These are phyloP conservation scores for Phaeosphaeria sp. DNA, from an alignment of 2,329 filamentous ascomycete species.

Conservation along the genomic window DNA sequence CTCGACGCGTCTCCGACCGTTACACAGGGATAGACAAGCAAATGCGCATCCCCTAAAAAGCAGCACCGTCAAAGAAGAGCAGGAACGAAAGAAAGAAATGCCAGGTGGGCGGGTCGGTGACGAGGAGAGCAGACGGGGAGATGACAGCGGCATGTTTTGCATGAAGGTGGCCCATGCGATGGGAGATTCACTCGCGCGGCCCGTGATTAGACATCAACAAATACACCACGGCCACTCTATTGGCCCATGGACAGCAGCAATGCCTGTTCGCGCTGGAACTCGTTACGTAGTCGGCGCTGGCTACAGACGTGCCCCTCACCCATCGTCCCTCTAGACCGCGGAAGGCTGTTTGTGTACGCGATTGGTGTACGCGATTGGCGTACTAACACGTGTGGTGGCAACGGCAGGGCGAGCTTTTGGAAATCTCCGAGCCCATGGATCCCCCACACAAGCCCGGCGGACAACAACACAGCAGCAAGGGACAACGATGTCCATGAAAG, in stretches of 20 bases:
- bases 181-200: constrained; percentile 2
- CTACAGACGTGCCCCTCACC: constrained; percentile 26
- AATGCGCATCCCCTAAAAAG: constrained; percentile 39
- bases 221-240: constrained; percentile 17
- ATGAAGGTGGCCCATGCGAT: constrained; percentile 11
- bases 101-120: constrained; percentile 29
- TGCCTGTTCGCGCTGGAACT: constrained; percentile 17
- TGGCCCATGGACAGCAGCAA: constrained; percentile 14
- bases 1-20: constrained; percentile 34
- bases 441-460: background rate
- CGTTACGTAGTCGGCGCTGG: constrained; percentile 17
- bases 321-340: constrained; percentile 9
- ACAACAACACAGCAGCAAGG: background rate
- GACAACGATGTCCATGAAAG: background rate
- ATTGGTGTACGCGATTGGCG: constrained; percentile 28
- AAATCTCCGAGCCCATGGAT: background rate
- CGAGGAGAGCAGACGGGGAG: constrained; percentile 22
- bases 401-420: background rate
- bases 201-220: constrained; percentile 26
- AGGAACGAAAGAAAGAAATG: constrained; percentile 32
- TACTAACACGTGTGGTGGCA: background rate
- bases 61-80: constrained; percentile 39
- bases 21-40: constrained; percentile 30
- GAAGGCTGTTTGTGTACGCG: constrained; percentile 22
- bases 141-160: constrained; percentile 37